Base-by-base conservation (phyloP, 495 filamentous ascomycete species). In the Penicillium malachiteum region DNA sequence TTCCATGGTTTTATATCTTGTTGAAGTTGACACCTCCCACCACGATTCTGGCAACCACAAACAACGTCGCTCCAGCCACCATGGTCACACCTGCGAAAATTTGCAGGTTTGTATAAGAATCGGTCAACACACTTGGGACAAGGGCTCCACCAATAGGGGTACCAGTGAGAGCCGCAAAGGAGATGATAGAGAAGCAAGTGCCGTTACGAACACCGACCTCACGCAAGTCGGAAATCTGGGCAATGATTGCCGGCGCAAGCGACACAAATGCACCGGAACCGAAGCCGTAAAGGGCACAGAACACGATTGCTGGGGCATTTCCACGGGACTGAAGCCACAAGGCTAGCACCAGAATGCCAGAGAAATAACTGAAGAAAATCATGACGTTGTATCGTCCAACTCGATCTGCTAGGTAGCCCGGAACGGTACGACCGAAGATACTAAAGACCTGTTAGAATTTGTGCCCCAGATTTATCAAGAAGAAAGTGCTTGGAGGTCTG, bases 171-270 rank as follows among this genome's bases (percentile, higher is more conserved):
- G 82, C 85, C 21, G 84, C 89, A 48, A 91, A 65, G 3, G 81
- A 78, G 12, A 84, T 73, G 32, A 84, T 69, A 30, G 83, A 78
- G 63, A 91, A 90, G 51, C 84, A 69, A 0, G 81, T 79, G 3
- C 90, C 90, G n/a, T 75, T 87, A 17, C 90, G 78, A 1, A 88
- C 75, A 3, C 90, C 90, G 12, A 94, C 88, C 63, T 91, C 74
- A 7, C 85, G 76, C 40, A 91, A 76, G 57, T 89, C 84, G 11
- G 83, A 86, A 58, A 92, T 87, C 64, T 90, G 87, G 0, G 87
- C 87, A 16, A 89, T 67, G 11, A 87, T 71, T 0, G 83, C 81
- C 0, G 73, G 68, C 0, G 77, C 72, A 3, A 91, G 71, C 0
- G 82, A 84, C 49, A 92, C 83, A 63, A 86, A 89, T 3, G 86